Conservation (phyloP, 1,284 basidiomycete species). For the Pascua sp. region DNA sequence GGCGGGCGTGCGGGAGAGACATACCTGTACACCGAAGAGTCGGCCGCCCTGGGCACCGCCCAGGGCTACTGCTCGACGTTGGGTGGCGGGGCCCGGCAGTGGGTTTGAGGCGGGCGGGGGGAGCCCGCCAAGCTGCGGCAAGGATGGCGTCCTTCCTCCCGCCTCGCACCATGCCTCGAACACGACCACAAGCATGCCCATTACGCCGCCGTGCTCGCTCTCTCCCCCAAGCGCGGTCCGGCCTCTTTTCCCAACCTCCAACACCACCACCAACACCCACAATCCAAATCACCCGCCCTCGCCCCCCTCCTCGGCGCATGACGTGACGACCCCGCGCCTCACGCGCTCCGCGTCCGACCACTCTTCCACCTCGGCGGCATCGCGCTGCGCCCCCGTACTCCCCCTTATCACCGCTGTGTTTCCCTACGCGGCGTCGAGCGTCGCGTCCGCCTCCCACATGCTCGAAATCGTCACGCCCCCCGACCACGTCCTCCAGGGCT, state of each 20-base stretch:
- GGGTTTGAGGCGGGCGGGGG: constrained; percentile 52
- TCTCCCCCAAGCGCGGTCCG: not conserved
- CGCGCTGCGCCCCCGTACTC: constrained; percentile 22
- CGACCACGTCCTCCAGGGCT: constrained; percentile 36
- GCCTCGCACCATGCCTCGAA: not conserved
- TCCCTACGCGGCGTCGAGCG: constrained; percentile 33
- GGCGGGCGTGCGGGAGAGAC: constrained; percentile 42
- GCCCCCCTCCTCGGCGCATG: constrained; percentile 3
- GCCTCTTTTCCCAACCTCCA: not conserved
- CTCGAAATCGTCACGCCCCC: constrained; percentile 47
- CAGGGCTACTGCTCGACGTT: constrained; percentile 30
- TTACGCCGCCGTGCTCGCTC: constrained; percentile 5
- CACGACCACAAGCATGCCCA: not conserved
- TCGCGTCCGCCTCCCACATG: constrained; percentile 29
- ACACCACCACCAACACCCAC: not conserved
- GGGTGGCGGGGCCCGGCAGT: constrained; percentile 46
- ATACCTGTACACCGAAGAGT: constrained; percentile 41
- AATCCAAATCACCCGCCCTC: constrained; percentile 2
- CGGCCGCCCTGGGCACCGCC: constrained; percentile 15
- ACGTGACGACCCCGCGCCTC: not conserved
- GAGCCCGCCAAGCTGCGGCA: constrained; percentile 29
- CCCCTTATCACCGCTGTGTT: constrained; percentile 42
- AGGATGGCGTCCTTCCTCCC: constrained; percentile 6
- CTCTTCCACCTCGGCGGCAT: not conserved
- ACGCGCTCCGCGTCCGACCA: constrained; percentile 1